Conservation (phyloP, 805 yeast genomes). For the Kuraishia piskuri region DNA sequence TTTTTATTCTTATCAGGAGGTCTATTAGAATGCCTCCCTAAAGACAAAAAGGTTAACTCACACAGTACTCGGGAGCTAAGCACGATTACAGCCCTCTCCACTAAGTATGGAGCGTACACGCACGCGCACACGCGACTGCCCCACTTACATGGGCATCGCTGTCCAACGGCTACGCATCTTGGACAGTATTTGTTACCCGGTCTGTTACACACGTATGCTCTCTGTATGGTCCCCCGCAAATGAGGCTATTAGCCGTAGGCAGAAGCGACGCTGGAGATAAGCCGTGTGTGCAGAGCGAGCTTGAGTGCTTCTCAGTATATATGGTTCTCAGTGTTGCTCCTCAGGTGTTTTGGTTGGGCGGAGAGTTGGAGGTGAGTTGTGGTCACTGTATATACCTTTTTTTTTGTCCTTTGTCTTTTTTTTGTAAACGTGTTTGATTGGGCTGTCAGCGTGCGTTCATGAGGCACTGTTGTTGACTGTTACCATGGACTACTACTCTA, state of each 20-base stretch:
- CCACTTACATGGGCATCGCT: background rate
- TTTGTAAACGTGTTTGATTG: no score
- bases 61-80: no score
- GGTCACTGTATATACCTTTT: no score
- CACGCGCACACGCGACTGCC: background rate
- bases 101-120: background rate
- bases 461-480: background rate
- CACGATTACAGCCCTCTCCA: no score
- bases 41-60: no score
- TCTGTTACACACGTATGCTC: background rate
- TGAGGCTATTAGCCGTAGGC: background rate
- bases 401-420: no score
- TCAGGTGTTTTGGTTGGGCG: no score
- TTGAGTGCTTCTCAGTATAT: background rate
- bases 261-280: background rate
- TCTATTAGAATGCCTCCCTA: no score
- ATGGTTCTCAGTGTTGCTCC: no score
- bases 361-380: no score
- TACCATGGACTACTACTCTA: conserved; percentile 70
- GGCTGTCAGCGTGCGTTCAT: no score
- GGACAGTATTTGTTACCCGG: background rate
- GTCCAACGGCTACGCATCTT: background rate
- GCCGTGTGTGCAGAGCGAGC: background rate
- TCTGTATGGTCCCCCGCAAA: background rate
- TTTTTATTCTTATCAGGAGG: no score